A percentile compares a stretch with the other conserved stretches of the same genome.
Conservation (phyloP, 1,284 basidiomycete species). For the Cutaneotrichosporon sp. region DNA sequence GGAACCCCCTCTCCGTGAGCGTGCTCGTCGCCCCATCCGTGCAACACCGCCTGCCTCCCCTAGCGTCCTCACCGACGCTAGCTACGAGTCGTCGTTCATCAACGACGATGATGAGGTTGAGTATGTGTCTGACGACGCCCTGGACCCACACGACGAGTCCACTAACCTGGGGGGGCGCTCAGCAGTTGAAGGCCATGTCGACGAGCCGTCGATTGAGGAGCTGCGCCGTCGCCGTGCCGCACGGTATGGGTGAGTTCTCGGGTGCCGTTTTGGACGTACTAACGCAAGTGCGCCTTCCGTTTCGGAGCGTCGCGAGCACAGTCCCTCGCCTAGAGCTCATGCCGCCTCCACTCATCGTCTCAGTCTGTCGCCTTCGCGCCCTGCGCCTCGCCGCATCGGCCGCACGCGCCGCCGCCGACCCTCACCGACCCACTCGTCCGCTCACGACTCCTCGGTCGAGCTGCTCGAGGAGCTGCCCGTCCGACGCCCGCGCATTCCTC, state of each 20-base stretch:
- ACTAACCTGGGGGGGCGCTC: not conserved
- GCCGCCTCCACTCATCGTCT: not conserved
- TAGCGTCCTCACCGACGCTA: conserved; percentile 12
- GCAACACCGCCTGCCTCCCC: not conserved
- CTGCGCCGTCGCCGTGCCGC: conserved; percentile 21
- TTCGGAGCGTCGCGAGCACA: not conserved
- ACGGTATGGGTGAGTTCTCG: conserved; percentile 18
- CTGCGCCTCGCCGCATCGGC: not conserved
- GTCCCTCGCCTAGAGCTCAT: not conserved
- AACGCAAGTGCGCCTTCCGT: not conserved
- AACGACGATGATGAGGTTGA: conserved; percentile 14
- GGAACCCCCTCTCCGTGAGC: not conserved
- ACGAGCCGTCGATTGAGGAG: conserved; percentile 27
- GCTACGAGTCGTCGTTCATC: conserved; percentile 27
- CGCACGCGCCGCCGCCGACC: not conserved
- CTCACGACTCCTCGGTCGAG: not conserved
- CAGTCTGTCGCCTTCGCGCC: not conserved
- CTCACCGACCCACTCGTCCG: not conserved
- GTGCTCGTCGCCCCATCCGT: not conserved
- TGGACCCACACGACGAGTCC: conserved; percentile 10
- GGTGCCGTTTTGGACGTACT: not conserved
- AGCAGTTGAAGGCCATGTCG: conserved; percentile 15
- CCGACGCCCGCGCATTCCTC: not conserved
- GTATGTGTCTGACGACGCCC: not conserved
- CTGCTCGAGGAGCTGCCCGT: not conserved